phyloP scores from a whole-genome alignment of 768 basidiomycete genomes.

The Kondoa subrosea region DNA sequence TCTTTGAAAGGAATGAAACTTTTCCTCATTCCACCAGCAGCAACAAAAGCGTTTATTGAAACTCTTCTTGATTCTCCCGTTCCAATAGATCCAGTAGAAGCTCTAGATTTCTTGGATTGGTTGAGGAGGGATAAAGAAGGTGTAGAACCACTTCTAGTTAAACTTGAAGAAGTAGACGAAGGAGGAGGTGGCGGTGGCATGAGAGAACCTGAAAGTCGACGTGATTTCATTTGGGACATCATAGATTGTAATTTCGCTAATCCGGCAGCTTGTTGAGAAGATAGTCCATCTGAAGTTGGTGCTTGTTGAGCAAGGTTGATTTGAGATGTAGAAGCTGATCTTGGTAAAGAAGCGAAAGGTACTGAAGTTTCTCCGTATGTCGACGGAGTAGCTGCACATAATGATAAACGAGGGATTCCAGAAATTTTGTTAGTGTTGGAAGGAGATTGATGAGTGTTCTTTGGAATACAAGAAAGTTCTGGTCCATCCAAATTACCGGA shows the following conservation, averaged over 20 bases:
- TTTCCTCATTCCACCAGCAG: not conserved
- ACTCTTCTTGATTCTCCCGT: constrained; percentile 36
- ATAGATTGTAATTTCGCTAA: constrained; percentile 2
- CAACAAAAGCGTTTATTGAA: constrained; percentile 66
- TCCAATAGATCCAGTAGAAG: not conserved
- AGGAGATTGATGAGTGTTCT: no score
- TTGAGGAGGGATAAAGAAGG: no score
- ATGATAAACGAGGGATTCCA: no score
- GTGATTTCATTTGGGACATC: not conserved
- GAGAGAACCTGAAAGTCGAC: not conserved
- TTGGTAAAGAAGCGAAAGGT: no score
- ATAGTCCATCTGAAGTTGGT: not conserved
- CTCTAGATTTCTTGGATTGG: not conserved
- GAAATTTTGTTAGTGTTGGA: no score
- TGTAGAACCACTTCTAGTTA: not conserved
- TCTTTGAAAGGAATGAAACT: not conserved
- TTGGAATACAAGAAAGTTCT: no score
- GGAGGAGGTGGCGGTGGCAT: not conserved
- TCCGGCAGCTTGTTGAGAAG: not conserved
- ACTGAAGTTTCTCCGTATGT: no score
- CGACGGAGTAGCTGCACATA: no score
- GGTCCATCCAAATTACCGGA: no score
- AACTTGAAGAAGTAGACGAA: not conserved
- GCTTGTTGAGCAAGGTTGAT: no score
- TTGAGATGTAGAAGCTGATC: no score